These are phyloP conservation scores for Fraxinus quadrangulata DNA, from an alignment of 257 asterid species.

Conservation along the genomic window DNA sequence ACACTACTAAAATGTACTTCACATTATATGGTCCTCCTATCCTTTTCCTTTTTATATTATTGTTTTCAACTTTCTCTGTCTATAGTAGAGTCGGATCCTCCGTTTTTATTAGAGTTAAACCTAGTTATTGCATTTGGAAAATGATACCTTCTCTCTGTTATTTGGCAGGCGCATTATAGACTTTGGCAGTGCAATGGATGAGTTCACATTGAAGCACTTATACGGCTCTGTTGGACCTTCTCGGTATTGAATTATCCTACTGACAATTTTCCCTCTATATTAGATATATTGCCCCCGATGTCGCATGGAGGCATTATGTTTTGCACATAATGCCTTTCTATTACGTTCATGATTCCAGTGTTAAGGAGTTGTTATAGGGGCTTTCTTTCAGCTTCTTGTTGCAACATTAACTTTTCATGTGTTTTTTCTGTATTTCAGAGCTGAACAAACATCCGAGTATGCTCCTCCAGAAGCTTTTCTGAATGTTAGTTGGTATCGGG, in stretches of 20 bases:
- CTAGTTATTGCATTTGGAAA: not conserved
- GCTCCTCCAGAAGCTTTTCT: slow-evolving; percentile 96
- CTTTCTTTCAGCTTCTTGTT: slow-evolving; percentile 18
- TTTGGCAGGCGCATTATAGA: slow-evolving; percentile 89
- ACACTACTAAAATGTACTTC: slow-evolving; percentile 71
- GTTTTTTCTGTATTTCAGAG: slow-evolving; percentile 44
- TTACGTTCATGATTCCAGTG: not conserved
- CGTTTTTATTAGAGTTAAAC: not conserved
- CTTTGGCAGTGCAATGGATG: slow-evolving; percentile 95
- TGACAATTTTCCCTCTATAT: slow-evolving; percentile 21
- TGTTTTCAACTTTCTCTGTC: slow-evolving; percentile 7
- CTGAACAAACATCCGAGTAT: slow-evolving; percentile 87
- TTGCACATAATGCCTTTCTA: not conserved
- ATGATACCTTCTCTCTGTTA: slow-evolving; percentile 19
- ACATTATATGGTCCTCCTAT: slow-evolving; percentile 14
- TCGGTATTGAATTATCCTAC: slow-evolving; percentile 56
- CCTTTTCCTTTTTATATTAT: slow-evolving; percentile 14
- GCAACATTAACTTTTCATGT: slow-evolving; percentile 16
- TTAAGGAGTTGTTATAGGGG: not conserved
- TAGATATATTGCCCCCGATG: not conserved
- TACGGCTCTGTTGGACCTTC: slow-evolving; percentile 94
- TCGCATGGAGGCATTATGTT: not conserved
- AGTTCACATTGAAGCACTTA: slow-evolving; percentile 81
- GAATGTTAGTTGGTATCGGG: slow-evolving; percentile 83
- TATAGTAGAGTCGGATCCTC: not conserved